phyloP scores from a whole-genome alignment of 345 rosid species.

The Salix koriyanagi region DNA sequence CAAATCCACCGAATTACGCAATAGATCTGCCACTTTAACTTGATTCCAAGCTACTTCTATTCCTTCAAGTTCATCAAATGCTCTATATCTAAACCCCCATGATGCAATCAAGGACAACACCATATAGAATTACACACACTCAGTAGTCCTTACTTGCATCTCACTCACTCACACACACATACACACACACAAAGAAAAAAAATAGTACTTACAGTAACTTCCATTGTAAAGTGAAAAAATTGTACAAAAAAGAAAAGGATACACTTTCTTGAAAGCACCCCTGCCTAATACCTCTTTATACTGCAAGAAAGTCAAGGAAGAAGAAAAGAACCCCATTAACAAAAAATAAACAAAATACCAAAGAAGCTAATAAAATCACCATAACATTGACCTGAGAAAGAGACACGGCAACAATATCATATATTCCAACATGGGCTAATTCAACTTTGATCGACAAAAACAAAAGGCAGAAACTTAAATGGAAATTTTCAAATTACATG shows the following conservation, averaged over 20 bases:
- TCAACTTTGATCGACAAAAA: not conserved
- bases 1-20: slow-evolving; percentile 19
- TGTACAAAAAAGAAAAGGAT: slow-evolving; percentile 15
- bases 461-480: not conserved
- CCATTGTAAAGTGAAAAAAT: not conserved
- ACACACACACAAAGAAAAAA: not conserved
- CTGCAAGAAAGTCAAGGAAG: slow-evolving; percentile 17
- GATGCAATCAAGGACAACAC: slow-evolving; percentile 47
- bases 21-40: slow-evolving; percentile 23
- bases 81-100: slow-evolving; percentile 21
- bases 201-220: not conserved
- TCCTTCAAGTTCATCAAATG: slow-evolving; percentile 34
- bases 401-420: not conserved
- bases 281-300: slow-evolving; percentile 31
- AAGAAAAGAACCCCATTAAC: not conserved
- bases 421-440: not conserved
- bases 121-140: not conserved
- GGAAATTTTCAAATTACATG: not conserved
- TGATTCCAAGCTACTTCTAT: slow-evolving; percentile 40
- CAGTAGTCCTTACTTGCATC: not conserved
- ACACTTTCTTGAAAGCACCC: slow-evolving; percentile 38
- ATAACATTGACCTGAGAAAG: not conserved
- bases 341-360: slow-evolving; percentile 10
- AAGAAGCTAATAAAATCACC: not conserved
- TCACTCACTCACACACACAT: not conserved